Base-by-base conservation (phyloP, 2,329 filamentous ascomycete species). In the Claviceps sp. region DNA sequence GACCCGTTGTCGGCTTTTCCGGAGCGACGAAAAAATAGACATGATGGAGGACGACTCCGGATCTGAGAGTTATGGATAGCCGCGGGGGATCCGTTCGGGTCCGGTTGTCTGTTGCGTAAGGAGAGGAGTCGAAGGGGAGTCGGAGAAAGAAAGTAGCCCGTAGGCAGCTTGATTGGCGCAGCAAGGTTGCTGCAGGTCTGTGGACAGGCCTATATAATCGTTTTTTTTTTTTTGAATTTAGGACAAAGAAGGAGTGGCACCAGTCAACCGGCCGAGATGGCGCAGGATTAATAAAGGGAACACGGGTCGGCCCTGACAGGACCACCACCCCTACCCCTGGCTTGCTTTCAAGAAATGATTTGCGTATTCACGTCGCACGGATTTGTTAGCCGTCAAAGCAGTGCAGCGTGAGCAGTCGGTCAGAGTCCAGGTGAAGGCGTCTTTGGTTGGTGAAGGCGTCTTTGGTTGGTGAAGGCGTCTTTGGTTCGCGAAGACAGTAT, bases 1-100 rank as follows among this genome's bases (percentile, higher is more conserved):
- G 56, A 77, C 75, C 50, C 77, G 73, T 60, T 77, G 72, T 54
- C 74, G 73, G 56, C 73, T 73, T 56, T 67, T 69, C 60, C 68
- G 74, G 61, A 82, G 70, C 52, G 73, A 68, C 5, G 72, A 74
- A 59, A 82, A 77, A 56, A 83, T 71, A 44, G 78, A 76, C 80
- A 82, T 82, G 54, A 49, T 56, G 56, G 39, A 44, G 37, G 40
- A 22, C 8, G 42, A 39, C 17, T 13, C 38, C 5, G 47, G n/a
- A 7, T 4, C 10, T 30, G 11, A 2, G n/a, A 10, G 8, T 19
- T 43, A 14, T 30, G 47, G 22, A 7, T 13, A 19, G 39, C 7
- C n/a, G 8, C 19, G 14, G 19, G 39, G 26, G 6, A 16, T 24
- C 16, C 41, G 19, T 6, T 43, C 41, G 13, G 5, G 19, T 22